Percentiles rank a stretch among this genome's conserved stretches.
phyloP scores from a whole-genome alignment of 805 yeast species.

The Pichia phayaonensis region DNA sequence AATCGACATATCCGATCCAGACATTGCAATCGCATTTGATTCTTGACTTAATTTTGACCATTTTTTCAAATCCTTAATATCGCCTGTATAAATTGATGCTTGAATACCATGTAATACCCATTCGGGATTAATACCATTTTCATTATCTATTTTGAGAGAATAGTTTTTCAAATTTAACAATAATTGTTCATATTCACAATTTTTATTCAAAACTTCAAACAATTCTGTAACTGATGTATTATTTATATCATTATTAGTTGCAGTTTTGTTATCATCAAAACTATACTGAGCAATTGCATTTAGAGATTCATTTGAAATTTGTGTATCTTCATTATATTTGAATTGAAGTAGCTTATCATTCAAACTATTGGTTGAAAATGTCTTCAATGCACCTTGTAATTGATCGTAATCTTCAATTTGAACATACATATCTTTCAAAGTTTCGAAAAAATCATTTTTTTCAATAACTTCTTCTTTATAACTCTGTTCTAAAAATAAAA shows the following conservation, averaged over 20 bases:
- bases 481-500: slow-evolving; percentile 76
- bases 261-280: slow-evolving; percentile 15
- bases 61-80: slow-evolving; percentile 36
- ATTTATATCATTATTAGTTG: slow-evolving; percentile 5
- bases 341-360: slow-evolving; percentile 74
- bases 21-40: slow-evolving; percentile 26
- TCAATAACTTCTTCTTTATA: slow-evolving; percentile 35
- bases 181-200: slow-evolving; percentile 66
- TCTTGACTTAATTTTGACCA: slow-evolving; percentile 55
- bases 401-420: slow-evolving; percentile 86
- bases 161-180: slow-evolving; percentile 40
- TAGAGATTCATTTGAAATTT: slow-evolving; percentile 78
- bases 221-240: slow-evolving; percentile 44
- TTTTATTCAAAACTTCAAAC: slow-evolving; percentile 64
- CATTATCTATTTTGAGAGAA: slow-evolving; percentile 14
- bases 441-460: slow-evolving; percentile 35
- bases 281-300: slow-evolving; percentile 47
- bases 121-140: slow-evolving; percentile 29
- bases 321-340: slow-evolving; percentile 82
- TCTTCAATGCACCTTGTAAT: slow-evolving; percentile 73
- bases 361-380: slow-evolving; percentile 59
- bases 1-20: slow-evolving; percentile 47
- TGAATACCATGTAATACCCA: slow-evolving; percentile 67
- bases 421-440: slow-evolving; percentile 76
- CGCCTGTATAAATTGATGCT: slow-evolving; percentile 64